Evolutionary conservation across 805 yeast species (phyloP), one percentile per base, ranked within the genome.

Genomic region (Nakazawaea ishiwadae): DNA sequence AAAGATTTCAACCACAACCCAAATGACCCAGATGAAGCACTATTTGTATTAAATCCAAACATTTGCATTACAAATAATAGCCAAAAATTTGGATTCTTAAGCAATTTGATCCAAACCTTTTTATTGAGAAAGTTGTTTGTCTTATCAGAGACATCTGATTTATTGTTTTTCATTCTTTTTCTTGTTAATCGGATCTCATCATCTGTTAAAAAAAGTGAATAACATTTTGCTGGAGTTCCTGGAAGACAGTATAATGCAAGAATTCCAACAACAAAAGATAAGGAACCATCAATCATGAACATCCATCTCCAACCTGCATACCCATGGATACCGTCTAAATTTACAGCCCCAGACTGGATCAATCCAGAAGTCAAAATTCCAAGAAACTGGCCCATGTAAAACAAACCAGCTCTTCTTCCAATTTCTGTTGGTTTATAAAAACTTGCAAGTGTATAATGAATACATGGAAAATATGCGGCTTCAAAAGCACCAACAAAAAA

Each of bases 401-500:
- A 77, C 45, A 78, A 59, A 24, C 77, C 77, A 17, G 80, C 79
- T 56, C 88, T 69, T 51, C 85, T 66, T 31, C 74, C 67, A 42
- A 78, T 66, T 59, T 82, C 84, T 40, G 66, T 65, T 39, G 78
- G 67, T 51, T 68, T 67, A 56, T 76, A 77, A 71, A 74, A 79
- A 20, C 75, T 67, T 7, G 82, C 85, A 48, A 72, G 61, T 33
- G 77, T 58, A 48, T 75, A 79, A 50, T 79, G 83, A 42, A 77
- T 66, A 18, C 78, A 78, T 5, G 88, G 84, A 62, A 75, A 69
- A 51, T 68, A 74, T 12, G 81, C 77, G 3, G 85, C 77, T 55
- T 86, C 93, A 54, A 79, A 78, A 1, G 76, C 74, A 30, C 85
- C 90, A 44, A 83, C 68, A 31, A 84, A 68, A 52, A 84, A 84